Conservation (phyloP, 108 stramenopile genomes). For the Cyclostephanos invisitatus region DNA sequence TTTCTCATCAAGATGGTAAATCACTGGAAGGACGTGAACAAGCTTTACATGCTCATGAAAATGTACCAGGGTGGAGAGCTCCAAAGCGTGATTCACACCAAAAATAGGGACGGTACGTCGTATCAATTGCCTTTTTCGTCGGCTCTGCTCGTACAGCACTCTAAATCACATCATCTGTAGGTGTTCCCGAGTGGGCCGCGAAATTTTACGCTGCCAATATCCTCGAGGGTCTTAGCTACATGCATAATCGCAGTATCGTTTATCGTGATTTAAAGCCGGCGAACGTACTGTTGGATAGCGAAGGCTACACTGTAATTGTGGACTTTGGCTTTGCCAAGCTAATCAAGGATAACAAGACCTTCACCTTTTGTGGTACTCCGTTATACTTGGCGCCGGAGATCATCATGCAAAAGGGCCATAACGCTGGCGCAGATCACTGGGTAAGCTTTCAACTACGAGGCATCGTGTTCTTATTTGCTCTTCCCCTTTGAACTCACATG, state of each 20-base stretch:
- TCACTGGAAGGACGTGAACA: constrained; percentile 85
- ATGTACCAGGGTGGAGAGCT: constrained; percentile 87
- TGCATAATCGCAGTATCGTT: constrained; percentile 81
- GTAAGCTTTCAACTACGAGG: constrained; percentile 6
- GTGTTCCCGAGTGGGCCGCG: constrained; percentile 59
- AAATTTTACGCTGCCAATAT: constrained; percentile 80
- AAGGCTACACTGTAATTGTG: constrained; percentile 89
- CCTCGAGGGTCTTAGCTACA: constrained; percentile 61
- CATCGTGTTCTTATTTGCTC: background rate
- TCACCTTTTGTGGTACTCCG: constrained; percentile 94
- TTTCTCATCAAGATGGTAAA: constrained; percentile 88
- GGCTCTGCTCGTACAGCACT: too few species aligned
- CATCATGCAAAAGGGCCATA: constrained; percentile 93
- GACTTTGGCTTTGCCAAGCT: constrained; percentile 95
- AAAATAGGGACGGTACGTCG: constrained; percentile 51
- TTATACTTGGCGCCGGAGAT: constrained; percentile 97
- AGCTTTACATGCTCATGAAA: constrained; percentile 87
- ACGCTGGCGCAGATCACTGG: constrained; percentile 97
- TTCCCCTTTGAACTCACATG: background rate
- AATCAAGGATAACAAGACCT: constrained; percentile 76
- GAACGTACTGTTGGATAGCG: constrained; percentile 87
- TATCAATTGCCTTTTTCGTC: too few species aligned
- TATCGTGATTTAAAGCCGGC: constrained; percentile 98
- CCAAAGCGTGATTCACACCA: constrained; percentile 77
- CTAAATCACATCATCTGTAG: too few species aligned